A percentile compares a stretch with the other conserved stretches of the same genome.
These are phyloP conservation scores for Kalmanozyma brasiliensis DNA, from an alignment of 1,284 basidiomycete genomes.

Conservation along the genomic window DNA sequence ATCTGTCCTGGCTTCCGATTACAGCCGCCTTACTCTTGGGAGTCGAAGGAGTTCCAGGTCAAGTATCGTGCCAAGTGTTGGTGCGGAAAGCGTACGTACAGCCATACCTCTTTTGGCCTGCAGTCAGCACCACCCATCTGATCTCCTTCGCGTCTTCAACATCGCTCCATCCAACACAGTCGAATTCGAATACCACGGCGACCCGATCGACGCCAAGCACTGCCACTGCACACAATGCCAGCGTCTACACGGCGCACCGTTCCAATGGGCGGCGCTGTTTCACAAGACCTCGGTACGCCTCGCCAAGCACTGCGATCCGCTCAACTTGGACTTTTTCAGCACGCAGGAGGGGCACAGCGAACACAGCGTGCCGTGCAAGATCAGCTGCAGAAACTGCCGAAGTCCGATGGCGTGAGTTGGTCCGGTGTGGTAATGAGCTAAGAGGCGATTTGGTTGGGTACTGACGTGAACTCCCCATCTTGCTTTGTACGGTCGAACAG, in stretches of 20 bases:
- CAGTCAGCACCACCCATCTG: neutral
- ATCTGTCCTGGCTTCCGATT: neutral
- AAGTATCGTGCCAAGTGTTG: constrained; percentile 42
- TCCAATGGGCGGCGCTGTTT: constrained; percentile 53
- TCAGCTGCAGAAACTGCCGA: constrained; percentile 48
- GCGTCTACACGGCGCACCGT: constrained; percentile 57
- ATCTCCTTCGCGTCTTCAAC: neutral
- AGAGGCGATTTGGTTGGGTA: too few relatives aligned
- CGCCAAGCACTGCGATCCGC: constrained; percentile 39
- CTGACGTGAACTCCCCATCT: too few relatives aligned
- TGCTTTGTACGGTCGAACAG: too few relatives aligned
- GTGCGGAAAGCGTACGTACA: constrained; percentile 40
- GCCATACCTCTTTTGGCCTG: neutral
- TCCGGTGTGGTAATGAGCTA: too few relatives aligned
- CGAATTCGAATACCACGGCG: constrained; percentile 52
- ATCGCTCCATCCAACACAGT: constrained; percentile 11
- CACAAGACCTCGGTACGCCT: constrained; percentile 51
- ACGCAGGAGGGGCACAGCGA: constrained; percentile 45
- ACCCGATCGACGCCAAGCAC: constrained; percentile 51
- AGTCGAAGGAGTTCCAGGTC: constrained; percentile 40
- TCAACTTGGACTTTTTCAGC: constrained; percentile 46
- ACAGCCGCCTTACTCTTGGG: constrained; percentile 47
- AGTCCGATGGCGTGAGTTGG: constrained; percentile 41
- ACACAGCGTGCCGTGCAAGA: constrained; percentile 47
- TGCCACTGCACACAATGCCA: constrained; percentile 63